Conservation (phyloP, 441 rosid species). For the Jatropha multifida region DNA sequence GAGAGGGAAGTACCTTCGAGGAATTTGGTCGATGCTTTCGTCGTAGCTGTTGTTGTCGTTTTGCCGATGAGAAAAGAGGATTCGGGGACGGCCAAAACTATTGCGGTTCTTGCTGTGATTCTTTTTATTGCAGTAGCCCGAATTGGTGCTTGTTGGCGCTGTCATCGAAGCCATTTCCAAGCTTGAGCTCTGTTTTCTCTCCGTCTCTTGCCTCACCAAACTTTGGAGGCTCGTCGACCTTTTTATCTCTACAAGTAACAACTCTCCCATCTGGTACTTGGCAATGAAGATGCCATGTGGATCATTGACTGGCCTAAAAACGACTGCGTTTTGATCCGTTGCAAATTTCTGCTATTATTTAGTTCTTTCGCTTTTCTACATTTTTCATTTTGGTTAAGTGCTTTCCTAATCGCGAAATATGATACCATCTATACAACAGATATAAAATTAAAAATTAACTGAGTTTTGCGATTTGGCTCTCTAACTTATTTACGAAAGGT, state of each 20-base stretch:
- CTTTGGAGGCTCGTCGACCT: neutral
- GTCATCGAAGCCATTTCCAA: constrained; percentile 60
- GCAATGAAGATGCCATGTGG: too few relatives aligned
- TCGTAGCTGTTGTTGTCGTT: constrained; percentile 21
- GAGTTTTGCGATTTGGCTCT: too few relatives aligned
- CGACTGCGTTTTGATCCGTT: too few relatives aligned
- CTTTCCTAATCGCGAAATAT: too few relatives aligned
- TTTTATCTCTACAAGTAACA: neutral
- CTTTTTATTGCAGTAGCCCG: constrained; percentile 17
- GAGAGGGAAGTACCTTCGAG: constrained; percentile 52
- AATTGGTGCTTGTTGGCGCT: constrained; percentile 33
- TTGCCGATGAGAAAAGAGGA: constrained; percentile 38
- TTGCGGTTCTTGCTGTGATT: constrained; percentile 15
- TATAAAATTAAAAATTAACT: too few relatives aligned
- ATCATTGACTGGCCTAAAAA: too few relatives aligned
- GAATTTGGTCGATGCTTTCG: constrained; percentile 33
- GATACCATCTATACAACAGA: too few relatives aligned
- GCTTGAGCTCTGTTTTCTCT: neutral
- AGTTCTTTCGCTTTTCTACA: too few relatives aligned
- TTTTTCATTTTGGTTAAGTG: too few relatives aligned
- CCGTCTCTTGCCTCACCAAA: neutral
- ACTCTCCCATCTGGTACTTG: too few relatives aligned
- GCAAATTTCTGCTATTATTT: too few relatives aligned
- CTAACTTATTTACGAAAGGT: too few relatives aligned
- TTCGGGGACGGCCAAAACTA: constrained; percentile 19